Percentiles rank a stretch among this genome's conserved stretches.
These are phyloP conservation scores for Grammothele lineata DNA, from an alignment of 768 basidiomycete species.

Conservation along the genomic window DNA sequence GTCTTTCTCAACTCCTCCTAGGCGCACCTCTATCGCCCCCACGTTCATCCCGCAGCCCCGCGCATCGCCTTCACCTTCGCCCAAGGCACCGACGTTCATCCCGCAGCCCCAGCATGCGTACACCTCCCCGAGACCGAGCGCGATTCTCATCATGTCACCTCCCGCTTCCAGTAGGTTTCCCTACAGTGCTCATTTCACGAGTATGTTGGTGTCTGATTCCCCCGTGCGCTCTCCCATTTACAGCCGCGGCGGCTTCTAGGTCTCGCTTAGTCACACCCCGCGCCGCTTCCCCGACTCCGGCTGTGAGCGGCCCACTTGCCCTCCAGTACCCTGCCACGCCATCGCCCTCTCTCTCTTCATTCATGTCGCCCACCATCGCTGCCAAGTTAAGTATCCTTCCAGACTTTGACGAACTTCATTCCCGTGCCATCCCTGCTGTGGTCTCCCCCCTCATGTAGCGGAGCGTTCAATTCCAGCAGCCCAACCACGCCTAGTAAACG, in stretches of 20 bases:
- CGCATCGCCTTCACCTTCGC: constrained; percentile 33
- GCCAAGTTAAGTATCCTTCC: constrained; percentile 57
- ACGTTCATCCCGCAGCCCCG: constrained; percentile 64
- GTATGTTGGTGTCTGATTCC: constrained; percentile 21
- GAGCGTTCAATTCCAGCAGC: constrained; percentile 15
- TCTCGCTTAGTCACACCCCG: constrained; percentile 8
- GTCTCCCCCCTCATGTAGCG: constrained; percentile 20
- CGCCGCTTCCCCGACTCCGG: constrained; percentile 20
- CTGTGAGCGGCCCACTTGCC: constrained; percentile 34
- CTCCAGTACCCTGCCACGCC: constrained; percentile 27
- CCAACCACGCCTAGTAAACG: too few species aligned
- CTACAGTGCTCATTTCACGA: constrained; percentile 17
- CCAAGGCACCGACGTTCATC: constrained; percentile 26
- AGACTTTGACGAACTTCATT: constrained; percentile 57
- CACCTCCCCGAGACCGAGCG: constrained; percentile 11
- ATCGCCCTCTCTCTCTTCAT: constrained; percentile 39
- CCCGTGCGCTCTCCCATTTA: constrained; percentile 10
- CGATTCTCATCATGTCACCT: constrained; percentile 18
- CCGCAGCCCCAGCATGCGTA: constrained; percentile 25
- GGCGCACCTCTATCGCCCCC: constrained; percentile 42
- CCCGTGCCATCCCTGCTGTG: constrained; percentile 41
- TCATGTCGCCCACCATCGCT: constrained; percentile 49
- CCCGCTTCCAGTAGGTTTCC: constrained; percentile 19
- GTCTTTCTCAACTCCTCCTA: constrained; percentile 49
- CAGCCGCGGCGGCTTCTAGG: constrained; percentile 15